A percentile compares a stretch with the other conserved stretches of the same genome.
Evolutionary conservation across 352 stramenopile genomes (phyloP).

Genomic region (Phytopythium oedochilum): DNA sequence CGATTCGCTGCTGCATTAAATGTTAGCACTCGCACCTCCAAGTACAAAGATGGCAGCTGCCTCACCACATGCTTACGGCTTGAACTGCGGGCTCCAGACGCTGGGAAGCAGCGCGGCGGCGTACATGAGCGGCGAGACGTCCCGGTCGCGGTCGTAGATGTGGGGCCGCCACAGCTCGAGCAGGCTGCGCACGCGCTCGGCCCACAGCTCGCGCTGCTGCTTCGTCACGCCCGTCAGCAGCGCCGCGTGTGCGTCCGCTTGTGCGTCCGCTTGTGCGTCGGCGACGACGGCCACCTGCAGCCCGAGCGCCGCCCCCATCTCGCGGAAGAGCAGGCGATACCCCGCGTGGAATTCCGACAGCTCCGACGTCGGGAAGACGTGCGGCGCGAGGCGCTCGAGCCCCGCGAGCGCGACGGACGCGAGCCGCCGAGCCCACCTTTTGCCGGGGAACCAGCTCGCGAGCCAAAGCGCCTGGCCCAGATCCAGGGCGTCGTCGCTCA

Average conservation of each 20-base stretch:
- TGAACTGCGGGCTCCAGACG: slow-evolving; percentile 14
- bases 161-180: slow-evolving; percentile 19
- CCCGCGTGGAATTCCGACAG: not conserved
- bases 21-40: too few species aligned
- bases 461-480: slow-evolving; percentile 27
- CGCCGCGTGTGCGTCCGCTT: not conserved
- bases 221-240: not conserved
- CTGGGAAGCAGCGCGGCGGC: slow-evolving; percentile 29
- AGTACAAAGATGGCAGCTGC: too few species aligned
- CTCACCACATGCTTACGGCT: too few species aligned
- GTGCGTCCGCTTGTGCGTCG: too few species aligned
- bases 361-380: not conserved
- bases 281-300: slow-evolving; percentile 13
- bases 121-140: slow-evolving; percentile 47
- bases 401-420: slow-evolving; percentile 2
- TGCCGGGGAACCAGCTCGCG: slow-evolving; percentile 17
- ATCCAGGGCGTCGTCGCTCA: slow-evolving; percentile 19
- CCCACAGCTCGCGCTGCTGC: slow-evolving; percentile 18
- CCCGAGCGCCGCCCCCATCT: slow-evolving; percentile 27
- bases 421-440: slow-evolving; percentile 9
- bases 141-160: slow-evolving; percentile 27
- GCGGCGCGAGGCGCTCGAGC: slow-evolving; percentile 14
- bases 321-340: slow-evolving; percentile 26
- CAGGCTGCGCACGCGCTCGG: slow-evolving; percentile 10
- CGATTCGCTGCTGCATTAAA: too few species aligned